phyloP scores from a whole-genome alignment of 345 rosid species.

The Eutrema heterophyllum region DNA sequence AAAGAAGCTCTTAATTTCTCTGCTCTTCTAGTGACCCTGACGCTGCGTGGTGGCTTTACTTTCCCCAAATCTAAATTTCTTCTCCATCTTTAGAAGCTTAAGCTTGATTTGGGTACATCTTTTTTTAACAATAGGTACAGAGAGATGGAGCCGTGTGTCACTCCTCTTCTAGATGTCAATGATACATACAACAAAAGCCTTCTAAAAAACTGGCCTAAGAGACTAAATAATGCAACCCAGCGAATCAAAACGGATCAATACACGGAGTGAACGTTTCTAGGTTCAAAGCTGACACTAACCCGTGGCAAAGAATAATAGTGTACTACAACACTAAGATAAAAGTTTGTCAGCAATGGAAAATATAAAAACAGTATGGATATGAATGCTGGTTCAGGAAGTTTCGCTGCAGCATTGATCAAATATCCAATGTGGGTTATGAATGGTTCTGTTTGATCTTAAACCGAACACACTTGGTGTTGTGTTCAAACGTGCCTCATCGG shows the following conservation, averaged over 20 bases:
- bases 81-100: conserved; percentile 6
- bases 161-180: conserved; percentile 32
- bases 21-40: conserved; percentile 43
- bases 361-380: conserved; percentile 64
- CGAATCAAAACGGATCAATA: conserved; percentile 26
- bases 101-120: background rate
- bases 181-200: conserved; percentile 11
- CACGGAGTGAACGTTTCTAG: conserved; percentile 33
- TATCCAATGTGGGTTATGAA: conserved; percentile 73
- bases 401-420: conserved; percentile 53
- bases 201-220: conserved; percentile 45
- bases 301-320: conserved; percentile 44
- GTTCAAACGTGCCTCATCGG: conserved; percentile 69
- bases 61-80: background rate
- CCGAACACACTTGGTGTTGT: too few species aligned
- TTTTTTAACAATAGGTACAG: conserved; percentile 38
- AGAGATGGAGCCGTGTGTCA: too few species aligned
- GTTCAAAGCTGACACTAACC: conserved; percentile 36
- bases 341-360: conserved; percentile 36
- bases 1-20: conserved; percentile 28
- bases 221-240: conserved; percentile 43
- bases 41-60: conserved; percentile 47
- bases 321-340: conserved; percentile 40
- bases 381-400: conserved; percentile 70
- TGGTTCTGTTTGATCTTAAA: conserved; percentile 41